Evolutionary conservation across 2,329 filamentous ascomycete species (phyloP), one percentile per base, ranked within the genome.

Genomic region (Daldinia sp.): DNA sequence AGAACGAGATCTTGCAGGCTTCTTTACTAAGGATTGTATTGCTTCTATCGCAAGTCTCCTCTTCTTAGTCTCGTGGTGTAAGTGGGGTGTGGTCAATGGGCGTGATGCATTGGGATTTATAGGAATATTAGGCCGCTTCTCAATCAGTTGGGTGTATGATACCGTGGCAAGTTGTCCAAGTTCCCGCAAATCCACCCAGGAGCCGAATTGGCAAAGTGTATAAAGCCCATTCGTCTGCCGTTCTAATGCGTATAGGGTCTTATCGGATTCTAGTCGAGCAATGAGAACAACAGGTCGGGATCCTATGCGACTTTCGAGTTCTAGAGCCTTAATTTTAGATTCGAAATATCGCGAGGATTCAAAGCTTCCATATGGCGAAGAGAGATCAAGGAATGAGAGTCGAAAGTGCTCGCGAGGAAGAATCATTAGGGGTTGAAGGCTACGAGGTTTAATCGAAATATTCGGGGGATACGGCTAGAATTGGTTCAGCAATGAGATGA

Each of bases 161-260:
- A 79, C 81, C 0, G 83, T 85, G 35, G 86, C 85, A 35, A 80
- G 75, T 9, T 75, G 73, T 21, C 77, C 77, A 25, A 93, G 77
- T 5, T 81, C 77, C 32, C 83, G 80, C 52, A 90, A 73, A 63
- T 88, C 84, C 19, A 91, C 82, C 89, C 90, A 92, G 17, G 79
- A 76, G 1, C 86, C 89, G 41, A 95, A 78, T 70, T 85, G 88
- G 75, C 89, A 93, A 23, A 92, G 74, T 9, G 86, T 85, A 73
- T 91, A 94, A 3, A 90, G 79, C 0, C 83, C 83, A 47, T 78
- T 76, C 13, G 81, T 79, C 32, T 91, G 86, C 21, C 86, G 82
- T 77, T 94, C 91, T n/a, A 92, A 77, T 10, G 83, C 88, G 72
- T 87, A 90, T 0, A 85, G 66, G 32, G 79, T 80, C 58, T 81